Percentiles rank a stretch among this genome's conserved stretches.
These are phyloP conservation scores for Lasiodiplodia gonubiensis DNA, from an alignment of 2,329 filamentous ascomycete species.

Conservation along the genomic window DNA sequence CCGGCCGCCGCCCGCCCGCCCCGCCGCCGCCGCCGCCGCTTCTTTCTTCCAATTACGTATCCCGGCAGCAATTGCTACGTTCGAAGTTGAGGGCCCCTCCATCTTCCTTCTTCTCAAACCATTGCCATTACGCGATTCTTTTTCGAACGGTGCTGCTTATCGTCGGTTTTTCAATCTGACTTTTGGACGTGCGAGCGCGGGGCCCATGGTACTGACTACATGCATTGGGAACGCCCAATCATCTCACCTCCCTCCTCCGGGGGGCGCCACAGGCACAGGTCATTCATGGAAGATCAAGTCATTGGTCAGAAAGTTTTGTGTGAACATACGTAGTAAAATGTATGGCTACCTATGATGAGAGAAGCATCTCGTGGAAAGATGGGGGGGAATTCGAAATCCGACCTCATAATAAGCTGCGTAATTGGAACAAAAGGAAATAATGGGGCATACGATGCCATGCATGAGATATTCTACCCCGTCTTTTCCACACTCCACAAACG, in stretches of 20 bases:
- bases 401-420: neutral
- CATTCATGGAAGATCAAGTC: too few relatives aligned
- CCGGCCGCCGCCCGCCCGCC: neutral
- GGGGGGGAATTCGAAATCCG: neutral
- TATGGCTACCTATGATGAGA: neutral
- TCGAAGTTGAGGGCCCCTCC: neutral
- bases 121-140: too few relatives aligned
- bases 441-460: constrained; percentile 13
- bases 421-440: neutral
- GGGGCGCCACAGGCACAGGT: too few relatives aligned
- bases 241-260: too few relatives aligned
- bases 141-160: too few relatives aligned
- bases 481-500: constrained; percentile 21
- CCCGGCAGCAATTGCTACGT: neutral
- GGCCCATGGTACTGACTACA: too few relatives aligned
- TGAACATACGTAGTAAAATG: neutral
- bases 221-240: too few relatives aligned
- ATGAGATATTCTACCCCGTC: constrained; percentile 16
- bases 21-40: too few relatives aligned
- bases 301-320: too few relatives aligned
- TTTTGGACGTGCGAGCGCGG: too few relatives aligned
- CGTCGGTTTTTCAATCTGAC: too few relatives aligned
- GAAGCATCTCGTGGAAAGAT: neutral
- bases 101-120: too few relatives aligned
- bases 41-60: neutral